phyloP scores from a whole-genome alignment of 768 basidiomycete species.

The Suillus decipiens region DNA sequence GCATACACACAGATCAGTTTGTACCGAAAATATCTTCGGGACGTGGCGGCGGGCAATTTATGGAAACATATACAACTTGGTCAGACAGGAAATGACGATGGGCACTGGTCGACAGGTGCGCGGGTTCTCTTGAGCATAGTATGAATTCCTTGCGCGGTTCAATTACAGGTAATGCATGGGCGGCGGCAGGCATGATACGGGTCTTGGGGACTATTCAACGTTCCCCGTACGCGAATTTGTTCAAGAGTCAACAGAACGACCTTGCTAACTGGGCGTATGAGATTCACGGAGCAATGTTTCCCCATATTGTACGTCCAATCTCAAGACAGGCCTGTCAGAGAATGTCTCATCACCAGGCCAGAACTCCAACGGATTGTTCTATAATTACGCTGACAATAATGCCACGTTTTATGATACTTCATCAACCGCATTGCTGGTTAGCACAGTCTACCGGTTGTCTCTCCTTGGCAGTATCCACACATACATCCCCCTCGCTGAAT shows the following conservation, averaged over 20 bases:
- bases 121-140: not conserved
- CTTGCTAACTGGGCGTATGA: constrained; percentile 67
- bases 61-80: constrained; percentile 82
- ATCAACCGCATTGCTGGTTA: constrained; percentile 73
- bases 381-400: constrained; percentile 68
- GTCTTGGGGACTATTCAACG: constrained; percentile 74
- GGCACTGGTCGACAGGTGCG: constrained; percentile 81
- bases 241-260: constrained; percentile 56
- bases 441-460: constrained; percentile 74
- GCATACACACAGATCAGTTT: constrained; percentile 73
- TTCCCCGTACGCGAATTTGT: constrained; percentile 51
- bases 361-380: constrained; percentile 40
- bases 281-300: constrained; percentile 74
- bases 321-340: not conserved
- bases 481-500: constrained; percentile 59
- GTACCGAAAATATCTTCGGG: constrained; percentile 67
- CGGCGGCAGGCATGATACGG: constrained; percentile 82
- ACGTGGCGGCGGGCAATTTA: constrained; percentile 49
- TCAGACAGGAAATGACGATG: constrained; percentile 49
- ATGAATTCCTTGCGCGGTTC: not conserved
- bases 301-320: constrained; percentile 47
- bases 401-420: constrained; percentile 71
- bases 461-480: constrained; percentile 50
- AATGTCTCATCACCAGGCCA: not conserved
- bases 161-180: constrained; percentile 80